Base-by-base conservation (phyloP, 2,329 filamentous ascomycete genomes). In the Verticillium dahliae region DNA sequence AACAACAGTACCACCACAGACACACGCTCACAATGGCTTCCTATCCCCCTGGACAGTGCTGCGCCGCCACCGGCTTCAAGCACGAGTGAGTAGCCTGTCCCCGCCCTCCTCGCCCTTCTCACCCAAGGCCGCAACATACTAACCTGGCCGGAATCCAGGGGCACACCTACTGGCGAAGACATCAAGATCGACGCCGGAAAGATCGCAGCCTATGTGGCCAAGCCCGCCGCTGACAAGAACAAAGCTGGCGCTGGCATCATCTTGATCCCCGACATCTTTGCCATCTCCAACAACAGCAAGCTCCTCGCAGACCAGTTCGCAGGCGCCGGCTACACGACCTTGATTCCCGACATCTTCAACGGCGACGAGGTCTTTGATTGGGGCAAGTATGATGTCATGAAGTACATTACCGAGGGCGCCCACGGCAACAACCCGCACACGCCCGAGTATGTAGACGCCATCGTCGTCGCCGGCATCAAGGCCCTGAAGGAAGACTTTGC, bases 401-500 rank as follows among this genome's bases (percentile, higher is more conserved):
- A 62, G 15, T 78, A 75, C 74, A 56, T 78, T 33, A 58, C 45
- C n/a, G 61, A 77, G 45, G 82, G 82, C 54, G 70, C 71, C 37
- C 73, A 73, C 62, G 81, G 81, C 65, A 73, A 82, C 55, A 82
- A 79, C 69, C 83, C 76, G 9, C 76, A 78, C 63, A 70, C 66
- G 11, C 59, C 67, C 38, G 69, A 71, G 59, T 31, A 64, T 3
- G 61, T 77, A 22, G 76, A 78, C 56, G 70, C 72, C 45, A 67
- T 76, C 18, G 65, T 74, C 35, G 65, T 70, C 31, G 68, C 70
- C 38, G 70, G 68, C 38, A 72, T 90, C 69, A 83, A 85, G 71
- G 80, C 84, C 61, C 71, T 92, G 60, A 81, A 82, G 63, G 78
- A 80, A 59, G 78, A 85, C 59, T 76, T 80, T 60, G 81, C 82